Evolutionary conservation across 768 basidiomycete species (phyloP), one percentile per base, ranked within the genome.

Genomic region (Rhodotorula taiwanensis): DNA sequence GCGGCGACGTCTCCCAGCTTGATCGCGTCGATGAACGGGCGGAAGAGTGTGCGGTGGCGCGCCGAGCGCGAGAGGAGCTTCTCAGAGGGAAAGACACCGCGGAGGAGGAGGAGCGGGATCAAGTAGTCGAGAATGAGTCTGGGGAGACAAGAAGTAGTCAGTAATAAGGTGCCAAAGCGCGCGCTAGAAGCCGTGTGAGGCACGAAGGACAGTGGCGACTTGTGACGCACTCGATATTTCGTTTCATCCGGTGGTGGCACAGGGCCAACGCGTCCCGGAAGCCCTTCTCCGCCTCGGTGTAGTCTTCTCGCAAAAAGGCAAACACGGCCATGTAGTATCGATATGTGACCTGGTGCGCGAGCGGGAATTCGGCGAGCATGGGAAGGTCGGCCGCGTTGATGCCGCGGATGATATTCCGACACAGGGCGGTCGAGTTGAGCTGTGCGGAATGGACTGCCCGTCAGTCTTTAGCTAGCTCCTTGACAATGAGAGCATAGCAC

Each of bases 321-420:
- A 98, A 80, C 84, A 97, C 89, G 66, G 94, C 95, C 52, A 95
- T 77, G 74, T 97, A 97, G 79, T 94, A 99, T 64, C 85, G 81
- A 77, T 88, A 95, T 28, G 93, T 93, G 54, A 95, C 90, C 87
- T 91, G 78, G 47, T 63, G 63, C 68, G 59, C 59, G 62, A 31
- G 27, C 25, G 92, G 92, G 72, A 86, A 98, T 20, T 79, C 76
- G 2, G 79, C 76, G 39, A 98, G 75, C 11, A 87, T 80, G 28
- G 93, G 93, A 43, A 94, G 83, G 67, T 95, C 91, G 15, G 83
- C 89, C 4, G 87, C 89, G 41, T 87, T 81, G 31, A 98, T 82
- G 3, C 90, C 93, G 62, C 93, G 82, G 41, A 97, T 80, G 59
- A 99, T 86, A 71, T 90, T 97, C 76, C 89, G 90, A 25, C 90